Evolutionary conservation across 1,284 basidiomycete species (phyloP).

Genomic region (Sporisorium sorghi): DNA sequence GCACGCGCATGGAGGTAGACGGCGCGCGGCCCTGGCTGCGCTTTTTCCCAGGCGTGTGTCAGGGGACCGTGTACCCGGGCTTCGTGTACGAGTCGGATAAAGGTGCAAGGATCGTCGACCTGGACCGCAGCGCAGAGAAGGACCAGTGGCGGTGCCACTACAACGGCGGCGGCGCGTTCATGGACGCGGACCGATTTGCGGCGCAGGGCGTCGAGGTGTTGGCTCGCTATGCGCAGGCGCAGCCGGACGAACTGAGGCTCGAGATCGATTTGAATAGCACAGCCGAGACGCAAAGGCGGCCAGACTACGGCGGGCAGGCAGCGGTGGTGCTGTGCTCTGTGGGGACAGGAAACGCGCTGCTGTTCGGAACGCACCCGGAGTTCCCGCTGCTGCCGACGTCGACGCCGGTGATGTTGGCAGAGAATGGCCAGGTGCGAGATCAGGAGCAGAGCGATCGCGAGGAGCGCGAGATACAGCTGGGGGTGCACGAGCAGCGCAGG

Average conservation of each 20-base stretch:
- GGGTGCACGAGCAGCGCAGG: constrained; percentile 32
- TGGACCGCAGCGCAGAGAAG: constrained; percentile 41
- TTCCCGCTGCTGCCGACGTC: constrained; percentile 71
- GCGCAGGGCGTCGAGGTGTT: constrained; percentile 68
- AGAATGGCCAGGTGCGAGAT: constrained; percentile 16
- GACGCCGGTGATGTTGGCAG: constrained; percentile 37
- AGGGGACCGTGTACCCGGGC: constrained; percentile 74
- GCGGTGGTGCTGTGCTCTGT: constrained; percentile 74
- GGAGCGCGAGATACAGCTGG: constrained; percentile 24
- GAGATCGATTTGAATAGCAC: constrained; percentile 37
- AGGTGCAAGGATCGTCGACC: constrained; percentile 70
- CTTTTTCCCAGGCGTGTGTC: constrained; percentile 75
- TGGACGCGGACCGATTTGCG: constrained; percentile 62
- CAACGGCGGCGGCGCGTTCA: constrained; percentile 74
- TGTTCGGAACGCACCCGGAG: constrained; percentile 78
- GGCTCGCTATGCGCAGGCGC: constrained; percentile 69
- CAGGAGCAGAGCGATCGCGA: constrained; percentile 21
- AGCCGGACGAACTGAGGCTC: constrained; percentile 34
- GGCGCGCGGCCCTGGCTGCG: constrained; percentile 73
- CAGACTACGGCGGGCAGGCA: constrained; percentile 61
- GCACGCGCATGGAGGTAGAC: constrained; percentile 72
- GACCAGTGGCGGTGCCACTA: constrained; percentile 70
- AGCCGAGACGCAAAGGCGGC: neutral
- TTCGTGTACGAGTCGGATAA: constrained; percentile 73
- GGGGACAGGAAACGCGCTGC: constrained; percentile 75